A percentile compares a stretch with the other conserved stretches of the same genome.
Conservation (phyloP, 805 yeast species). For the Metschnikowia shivogae region DNA sequence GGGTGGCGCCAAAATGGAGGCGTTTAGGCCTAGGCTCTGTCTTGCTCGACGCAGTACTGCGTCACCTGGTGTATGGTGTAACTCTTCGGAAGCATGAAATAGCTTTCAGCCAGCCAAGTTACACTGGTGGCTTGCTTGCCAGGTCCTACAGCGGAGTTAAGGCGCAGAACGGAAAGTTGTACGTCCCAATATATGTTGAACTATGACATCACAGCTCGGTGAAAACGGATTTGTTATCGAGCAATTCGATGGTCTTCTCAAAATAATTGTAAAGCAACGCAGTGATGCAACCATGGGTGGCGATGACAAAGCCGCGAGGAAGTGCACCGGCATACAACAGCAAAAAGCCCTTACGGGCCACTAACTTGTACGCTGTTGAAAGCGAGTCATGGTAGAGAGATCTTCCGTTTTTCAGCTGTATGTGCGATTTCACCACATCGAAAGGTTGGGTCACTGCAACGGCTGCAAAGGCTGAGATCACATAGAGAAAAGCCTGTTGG, state of each 20-base stretch:
- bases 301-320: conserved; percentile 68
- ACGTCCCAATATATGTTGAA: conserved; percentile 49
- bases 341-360: conserved; percentile 28
- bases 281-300: conserved; percentile 67
- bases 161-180: conserved; percentile 49
- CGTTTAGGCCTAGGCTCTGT: conserved; percentile 46
- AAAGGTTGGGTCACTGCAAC: conserved; percentile 81
- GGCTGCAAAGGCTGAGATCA: conserved; percentile 65
- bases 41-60: conserved; percentile 42
- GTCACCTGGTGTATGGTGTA: conserved; percentile 48
- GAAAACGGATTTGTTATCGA: conserved; percentile 17
- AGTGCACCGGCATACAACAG: conserved; percentile 35
- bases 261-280: conserved; percentile 58
- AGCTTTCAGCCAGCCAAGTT: conserved; percentile 74
- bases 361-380: conserved; percentile 26
- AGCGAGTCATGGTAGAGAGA: conserved; percentile 56
- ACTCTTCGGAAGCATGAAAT: conserved; percentile 39
- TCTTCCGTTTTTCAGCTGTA: conserved; percentile 74
- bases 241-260: conserved; percentile 28
- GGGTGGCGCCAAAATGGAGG: conserved; percentile 46
- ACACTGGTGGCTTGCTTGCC: conserved; percentile 59
- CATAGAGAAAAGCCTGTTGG: conserved; percentile 49
- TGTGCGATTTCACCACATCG: conserved; percentile 80
- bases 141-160: conserved; percentile 48
- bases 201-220: conserved; percentile 12